A percentile compares a stretch with the other conserved stretches of the same genome.
Evolutionary conservation across 2,329 filamentous ascomycete genomes (phyloP).

Genomic region (Colletotrichum simmondsii): DNA sequence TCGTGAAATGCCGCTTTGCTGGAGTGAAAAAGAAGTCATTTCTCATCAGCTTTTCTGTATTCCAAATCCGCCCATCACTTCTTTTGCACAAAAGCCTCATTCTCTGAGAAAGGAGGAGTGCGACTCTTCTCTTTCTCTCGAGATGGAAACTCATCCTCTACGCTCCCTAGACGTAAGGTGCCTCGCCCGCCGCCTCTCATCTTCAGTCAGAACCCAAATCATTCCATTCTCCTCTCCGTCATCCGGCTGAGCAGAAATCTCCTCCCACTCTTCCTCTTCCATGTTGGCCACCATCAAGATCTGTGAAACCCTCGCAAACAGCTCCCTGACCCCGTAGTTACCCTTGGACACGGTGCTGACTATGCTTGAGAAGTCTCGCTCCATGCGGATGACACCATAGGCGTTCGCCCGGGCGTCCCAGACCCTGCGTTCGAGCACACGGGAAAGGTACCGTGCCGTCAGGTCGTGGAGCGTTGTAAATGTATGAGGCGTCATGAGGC

Average conservation of each 20-base stretch:
- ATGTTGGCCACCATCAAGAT: slow-evolving; percentile 90
- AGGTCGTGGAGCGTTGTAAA: slow-evolving; percentile 81
- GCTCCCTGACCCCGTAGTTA: slow-evolving; percentile 81
- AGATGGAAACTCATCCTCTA: neutral
- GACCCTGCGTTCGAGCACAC: slow-evolving; percentile 87
- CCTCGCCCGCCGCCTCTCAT: slow-evolving; percentile 80
- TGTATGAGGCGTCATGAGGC: slow-evolving; percentile 82
- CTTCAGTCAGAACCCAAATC: slow-evolving; percentile 76
- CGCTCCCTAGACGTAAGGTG: slow-evolving; percentile 59
- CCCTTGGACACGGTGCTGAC: slow-evolving; percentile 75
- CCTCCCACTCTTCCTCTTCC: slow-evolving; percentile 96
- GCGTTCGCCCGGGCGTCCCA: slow-evolving; percentile 84
- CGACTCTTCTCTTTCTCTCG: neutral
- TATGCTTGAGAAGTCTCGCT: slow-evolving; percentile 84
- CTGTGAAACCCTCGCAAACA: slow-evolving; percentile 81
- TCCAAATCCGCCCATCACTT: neutral
- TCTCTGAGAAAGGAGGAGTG: neutral
- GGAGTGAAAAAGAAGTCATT: slow-evolving; percentile 10
- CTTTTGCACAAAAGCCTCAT: neutral
- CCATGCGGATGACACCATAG: slow-evolving; percentile 83
- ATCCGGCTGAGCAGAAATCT: slow-evolving; percentile 58
- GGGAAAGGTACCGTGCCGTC: slow-evolving; percentile 79
- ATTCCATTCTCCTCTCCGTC: slow-evolving; percentile 70
- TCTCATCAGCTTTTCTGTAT: slow-evolving; percentile 29
- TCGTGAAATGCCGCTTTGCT: neutral